Evolutionary conservation across 257 asterid genomes (phyloP).

Genomic region (Rhazya stricta): DNA sequence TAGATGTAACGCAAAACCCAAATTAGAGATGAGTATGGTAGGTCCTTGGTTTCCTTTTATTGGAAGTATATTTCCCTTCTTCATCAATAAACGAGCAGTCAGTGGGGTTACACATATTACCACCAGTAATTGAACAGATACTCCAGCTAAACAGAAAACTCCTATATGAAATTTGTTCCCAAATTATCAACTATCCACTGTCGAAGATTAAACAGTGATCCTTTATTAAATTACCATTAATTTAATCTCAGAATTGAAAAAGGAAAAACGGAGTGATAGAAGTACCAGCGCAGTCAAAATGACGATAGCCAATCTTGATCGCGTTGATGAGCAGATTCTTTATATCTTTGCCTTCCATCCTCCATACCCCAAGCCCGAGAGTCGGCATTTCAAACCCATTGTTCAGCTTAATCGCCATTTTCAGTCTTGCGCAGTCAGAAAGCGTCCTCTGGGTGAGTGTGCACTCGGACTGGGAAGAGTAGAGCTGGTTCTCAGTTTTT

Average conservation of each 20-base stretch:
- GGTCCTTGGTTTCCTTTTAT: too few species aligned
- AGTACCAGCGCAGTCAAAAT: conserved; percentile 57
- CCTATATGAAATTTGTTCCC: not conserved
- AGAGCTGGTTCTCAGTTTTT: too few species aligned
- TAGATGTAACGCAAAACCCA: too few species aligned
- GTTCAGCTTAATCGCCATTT: conserved; percentile 34
- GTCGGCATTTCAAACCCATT: conserved; percentile 48
- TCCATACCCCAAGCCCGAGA: conserved; percentile 51
- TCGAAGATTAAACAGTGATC: not conserved
- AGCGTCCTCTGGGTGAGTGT: not conserved
- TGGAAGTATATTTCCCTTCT: not conserved
- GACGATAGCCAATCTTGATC: conserved; percentile 57
- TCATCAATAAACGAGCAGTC: not conserved
- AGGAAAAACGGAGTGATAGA: not conserved
- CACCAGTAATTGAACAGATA: not conserved
- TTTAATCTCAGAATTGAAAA: not conserved
- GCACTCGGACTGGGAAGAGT: too few species aligned
- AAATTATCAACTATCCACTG: not conserved
- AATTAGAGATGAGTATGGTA: too few species aligned
- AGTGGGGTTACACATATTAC: not conserved
- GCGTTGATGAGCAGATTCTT: conserved; percentile 41
- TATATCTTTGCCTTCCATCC: conserved; percentile 52
- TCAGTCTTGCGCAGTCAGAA: not conserved
- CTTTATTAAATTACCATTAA: not conserved
- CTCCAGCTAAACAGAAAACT: not conserved